Evolutionary conservation across 2,329 filamentous ascomycete genomes (phyloP).

Genomic region (Corinectria fuckeliana): DNA sequence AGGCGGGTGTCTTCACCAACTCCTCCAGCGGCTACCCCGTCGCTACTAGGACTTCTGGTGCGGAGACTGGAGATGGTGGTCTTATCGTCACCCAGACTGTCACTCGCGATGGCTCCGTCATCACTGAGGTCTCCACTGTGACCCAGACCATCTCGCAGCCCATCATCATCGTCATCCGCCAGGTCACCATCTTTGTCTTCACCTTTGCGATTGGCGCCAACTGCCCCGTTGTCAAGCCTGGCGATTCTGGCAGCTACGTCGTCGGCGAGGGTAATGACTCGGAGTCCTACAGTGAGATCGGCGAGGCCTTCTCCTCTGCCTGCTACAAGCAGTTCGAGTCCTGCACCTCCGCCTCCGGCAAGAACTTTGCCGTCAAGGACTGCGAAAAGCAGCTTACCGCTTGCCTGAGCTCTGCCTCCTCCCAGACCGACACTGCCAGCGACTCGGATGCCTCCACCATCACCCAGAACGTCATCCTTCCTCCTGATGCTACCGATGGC

Average conservation of each 20-base stretch:
- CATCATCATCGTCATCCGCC: slow-evolving; percentile 12
- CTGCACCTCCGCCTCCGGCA: slow-evolving; percentile 32
- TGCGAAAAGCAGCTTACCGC: slow-evolving; percentile 35
- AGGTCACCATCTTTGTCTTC: slow-evolving; percentile 26
- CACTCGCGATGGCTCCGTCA: slow-evolving; percentile 7
- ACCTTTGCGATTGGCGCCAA: slow-evolving; percentile 31
- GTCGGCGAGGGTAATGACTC: slow-evolving; percentile 30
- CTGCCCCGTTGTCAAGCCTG: slow-evolving; percentile 34
- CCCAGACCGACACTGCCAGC: slow-evolving; percentile 30
- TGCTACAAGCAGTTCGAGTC: slow-evolving; percentile 37
- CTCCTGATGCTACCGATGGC: slow-evolving; percentile 31
- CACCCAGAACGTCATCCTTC: slow-evolving; percentile 36
- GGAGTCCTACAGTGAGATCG: slow-evolving; percentile 29
- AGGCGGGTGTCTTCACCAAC: slow-evolving; percentile 6
- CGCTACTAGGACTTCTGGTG: slow-evolving; percentile 7
- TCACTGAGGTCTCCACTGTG: slow-evolving; percentile 15
- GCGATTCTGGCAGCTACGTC: slow-evolving; percentile 27
- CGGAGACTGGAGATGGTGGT: slow-evolving; percentile 1
- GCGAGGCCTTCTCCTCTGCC: slow-evolving; percentile 31
- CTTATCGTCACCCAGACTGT: slow-evolving; percentile 8
- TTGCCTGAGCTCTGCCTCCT: slow-evolving; percentile 34
- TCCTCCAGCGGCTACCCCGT: slow-evolving; percentile 3
- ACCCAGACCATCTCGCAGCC: slow-evolving; percentile 15
- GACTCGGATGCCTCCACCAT: slow-evolving; percentile 26
- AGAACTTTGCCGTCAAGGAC: slow-evolving; percentile 34